phyloP scores from a whole-genome alignment of 2,329 filamentous ascomycete species.

The Rutstroemia sp. region DNA sequence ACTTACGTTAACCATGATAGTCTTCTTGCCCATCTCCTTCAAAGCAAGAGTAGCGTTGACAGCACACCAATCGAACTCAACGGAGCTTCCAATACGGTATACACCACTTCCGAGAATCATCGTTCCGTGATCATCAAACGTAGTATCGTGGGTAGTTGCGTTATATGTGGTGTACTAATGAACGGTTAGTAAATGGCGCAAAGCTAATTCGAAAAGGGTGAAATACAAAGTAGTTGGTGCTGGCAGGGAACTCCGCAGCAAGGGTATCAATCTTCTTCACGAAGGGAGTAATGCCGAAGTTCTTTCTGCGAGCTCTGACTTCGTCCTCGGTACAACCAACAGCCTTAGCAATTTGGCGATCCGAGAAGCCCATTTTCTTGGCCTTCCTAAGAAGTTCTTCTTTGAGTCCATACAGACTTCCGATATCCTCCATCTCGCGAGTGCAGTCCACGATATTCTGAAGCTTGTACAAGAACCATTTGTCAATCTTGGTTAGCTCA shows the following conservation, averaged over 20 bases:
- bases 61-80: conserved; percentile 98
- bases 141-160: conserved; percentile 85
- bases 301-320: conserved; percentile 75
- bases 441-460: conserved; percentile 94
- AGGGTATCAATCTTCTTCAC: conserved; percentile 99
- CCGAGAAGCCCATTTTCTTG: conserved; percentile 97
- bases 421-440: conserved; percentile 75
- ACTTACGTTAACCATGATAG: conserved; percentile 78
- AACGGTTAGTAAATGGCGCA: background rate
- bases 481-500: conserved; percentile 96
- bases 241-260: conserved; percentile 89
- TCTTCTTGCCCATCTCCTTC: conserved; percentile 86
- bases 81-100: conserved; percentile 94
- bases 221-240: conserved; percentile 73
- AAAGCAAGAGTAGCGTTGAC: conserved; percentile 83
- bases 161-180: conserved; percentile 86
- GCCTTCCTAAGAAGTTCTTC: conserved; percentile 83
- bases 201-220: background rate
- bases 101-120: conserved; percentile 90
- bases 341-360: conserved; percentile 85
- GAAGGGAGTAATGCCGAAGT: conserved; percentile 86
- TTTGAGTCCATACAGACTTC: conserved; percentile 75
- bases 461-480: conserved; percentile 98
- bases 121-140: conserved; percentile 85
- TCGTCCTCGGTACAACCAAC: conserved; percentile 83